These are phyloP conservation scores for Nicotiana noctiflora DNA, from an alignment of 257 asterid genomes.

Conservation along the genomic window DNA sequence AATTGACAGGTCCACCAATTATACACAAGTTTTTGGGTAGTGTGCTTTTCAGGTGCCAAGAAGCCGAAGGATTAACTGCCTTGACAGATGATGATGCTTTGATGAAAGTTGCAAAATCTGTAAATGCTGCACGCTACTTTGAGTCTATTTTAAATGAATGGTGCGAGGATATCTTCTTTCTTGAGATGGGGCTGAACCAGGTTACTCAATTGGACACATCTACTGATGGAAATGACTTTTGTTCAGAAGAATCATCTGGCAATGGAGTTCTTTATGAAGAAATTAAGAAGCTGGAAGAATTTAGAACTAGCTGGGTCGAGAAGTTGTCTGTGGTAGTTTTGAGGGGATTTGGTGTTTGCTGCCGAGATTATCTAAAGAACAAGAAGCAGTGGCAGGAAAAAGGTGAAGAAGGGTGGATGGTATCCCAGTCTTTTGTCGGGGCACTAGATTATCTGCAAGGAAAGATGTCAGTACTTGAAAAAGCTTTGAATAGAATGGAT, in stretches of 20 bases:
- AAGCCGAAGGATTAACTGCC: constrained; percentile 95
- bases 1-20: constrained; percentile 47
- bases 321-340: constrained; percentile 74
- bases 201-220: constrained; percentile 22
- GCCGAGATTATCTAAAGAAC: constrained; percentile 77
- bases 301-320: constrained; percentile 73
- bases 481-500: constrained; percentile 51
- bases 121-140: constrained; percentile 58
- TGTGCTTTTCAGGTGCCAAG: constrained; percentile 72
- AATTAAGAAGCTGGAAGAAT: constrained; percentile 44
- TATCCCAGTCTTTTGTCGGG: constrained; percentile 55
- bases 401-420: constrained; percentile 46
- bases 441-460: constrained; percentile 82
- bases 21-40: constrained; percentile 47
- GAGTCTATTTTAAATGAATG: constrained; percentile 54
- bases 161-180: constrained; percentile 77
- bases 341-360: constrained; percentile 73
- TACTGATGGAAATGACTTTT: constrained; percentile 12
- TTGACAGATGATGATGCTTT: constrained; percentile 68
- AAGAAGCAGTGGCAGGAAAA: constrained; percentile 88
- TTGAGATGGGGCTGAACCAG: constrained; percentile 60
- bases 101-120: constrained; percentile 67
- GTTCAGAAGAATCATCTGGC: constrained; percentile 24
- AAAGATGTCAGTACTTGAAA: constrained; percentile 57
- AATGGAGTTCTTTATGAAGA: constrained; percentile 42